A percentile compares a stretch with the other conserved stretches of the same genome.
Conservation (phyloP, 768 basidiomycete genomes). For the Rhodotorula taiwanensis region DNA sequence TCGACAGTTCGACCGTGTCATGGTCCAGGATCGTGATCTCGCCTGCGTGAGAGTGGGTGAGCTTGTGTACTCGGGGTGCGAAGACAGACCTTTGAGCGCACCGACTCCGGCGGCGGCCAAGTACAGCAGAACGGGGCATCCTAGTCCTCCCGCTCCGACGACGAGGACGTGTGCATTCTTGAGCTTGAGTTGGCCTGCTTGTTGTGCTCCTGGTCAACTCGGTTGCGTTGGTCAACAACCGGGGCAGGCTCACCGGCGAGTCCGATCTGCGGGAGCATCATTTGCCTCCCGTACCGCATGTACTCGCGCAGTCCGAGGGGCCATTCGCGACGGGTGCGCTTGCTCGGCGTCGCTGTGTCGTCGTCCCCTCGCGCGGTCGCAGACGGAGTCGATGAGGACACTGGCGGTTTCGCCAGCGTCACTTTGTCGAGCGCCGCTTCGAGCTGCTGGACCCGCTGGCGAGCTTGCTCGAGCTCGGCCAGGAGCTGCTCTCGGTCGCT, state of each 20-base stretch:
- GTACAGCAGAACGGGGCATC: constrained; percentile 92
- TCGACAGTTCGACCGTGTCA: constrained; percentile 78
- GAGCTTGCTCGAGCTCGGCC: not conserved
- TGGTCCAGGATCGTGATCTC: constrained; percentile 79
- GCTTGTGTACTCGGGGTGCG: not conserved
- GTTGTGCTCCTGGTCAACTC: too few species aligned
- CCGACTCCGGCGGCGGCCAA: constrained; percentile 87
- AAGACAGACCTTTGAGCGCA: constrained; percentile 46
- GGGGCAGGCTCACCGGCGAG: constrained; percentile 57
- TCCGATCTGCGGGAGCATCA: constrained; percentile 48
- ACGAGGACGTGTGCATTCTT: constrained; percentile 69
- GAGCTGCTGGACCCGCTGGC: constrained; percentile 3
- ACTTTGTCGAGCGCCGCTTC: constrained; percentile 15
- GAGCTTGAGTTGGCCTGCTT: constrained; percentile 68
- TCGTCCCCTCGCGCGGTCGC: too few species aligned
- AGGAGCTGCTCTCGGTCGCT: not conserved
- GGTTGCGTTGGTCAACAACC: not conserved
- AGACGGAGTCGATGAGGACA: not conserved
- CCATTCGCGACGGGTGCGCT: not conserved
- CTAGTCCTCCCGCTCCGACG: constrained; percentile 90
- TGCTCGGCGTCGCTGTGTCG: too few species aligned
- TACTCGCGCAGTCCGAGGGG: constrained; percentile 56
- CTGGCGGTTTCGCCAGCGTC: too few species aligned
- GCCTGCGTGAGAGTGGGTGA: constrained; percentile 49
- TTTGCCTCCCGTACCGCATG: constrained; percentile 86